Conservation (phyloP, 1,284 basidiomycete genomes). For the Ustilago curta region DNA sequence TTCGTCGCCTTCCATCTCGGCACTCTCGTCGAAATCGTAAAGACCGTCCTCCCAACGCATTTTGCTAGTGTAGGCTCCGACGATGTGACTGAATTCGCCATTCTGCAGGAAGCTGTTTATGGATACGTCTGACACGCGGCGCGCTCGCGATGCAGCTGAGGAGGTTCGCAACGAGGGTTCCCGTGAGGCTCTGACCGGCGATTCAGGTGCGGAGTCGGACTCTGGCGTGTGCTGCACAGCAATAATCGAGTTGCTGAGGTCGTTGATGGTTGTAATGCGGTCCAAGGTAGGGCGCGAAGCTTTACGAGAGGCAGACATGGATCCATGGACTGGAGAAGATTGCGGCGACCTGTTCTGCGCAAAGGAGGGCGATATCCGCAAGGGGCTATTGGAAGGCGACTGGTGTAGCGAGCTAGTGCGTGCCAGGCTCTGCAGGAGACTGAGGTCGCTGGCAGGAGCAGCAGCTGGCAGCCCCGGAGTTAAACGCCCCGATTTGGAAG, state of each 20-base stretch:
- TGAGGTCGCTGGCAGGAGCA: slow-evolving; percentile 11
- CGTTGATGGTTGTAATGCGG: slow-evolving; percentile 20
- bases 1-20: slow-evolving; percentile 41
- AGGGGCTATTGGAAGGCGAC: slow-evolving; percentile 25
- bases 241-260: slow-evolving; percentile 19
- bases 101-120: slow-evolving; percentile 48
- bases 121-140: slow-evolving; percentile 35
- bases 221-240: slow-evolving; percentile 18
- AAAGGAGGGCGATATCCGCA: slow-evolving; percentile 13
- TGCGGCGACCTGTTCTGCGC: slow-evolving; percentile 11
- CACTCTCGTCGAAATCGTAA: slow-evolving; percentile 48
- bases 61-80: slow-evolving; percentile 36
- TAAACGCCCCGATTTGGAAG: background rate
- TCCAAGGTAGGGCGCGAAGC: slow-evolving; percentile 18
- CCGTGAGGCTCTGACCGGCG: slow-evolving; percentile 1
- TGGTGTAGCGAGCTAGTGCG: slow-evolving; percentile 27
- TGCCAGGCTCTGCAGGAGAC: slow-evolving; percentile 26
- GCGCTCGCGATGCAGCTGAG: slow-evolving; percentile 21
- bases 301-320: background rate
- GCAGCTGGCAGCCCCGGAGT: slow-evolving; percentile 5
- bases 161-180: slow-evolving; percentile 28
- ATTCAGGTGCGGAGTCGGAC: slow-evolving; percentile 6
- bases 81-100: slow-evolving; percentile 44
- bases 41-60: slow-evolving; percentile 50
- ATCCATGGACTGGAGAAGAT: slow-evolving; percentile 5